Base-by-base conservation (phyloP, 2,329 filamentous ascomycete species). In the Capronia epimyces region DNA sequence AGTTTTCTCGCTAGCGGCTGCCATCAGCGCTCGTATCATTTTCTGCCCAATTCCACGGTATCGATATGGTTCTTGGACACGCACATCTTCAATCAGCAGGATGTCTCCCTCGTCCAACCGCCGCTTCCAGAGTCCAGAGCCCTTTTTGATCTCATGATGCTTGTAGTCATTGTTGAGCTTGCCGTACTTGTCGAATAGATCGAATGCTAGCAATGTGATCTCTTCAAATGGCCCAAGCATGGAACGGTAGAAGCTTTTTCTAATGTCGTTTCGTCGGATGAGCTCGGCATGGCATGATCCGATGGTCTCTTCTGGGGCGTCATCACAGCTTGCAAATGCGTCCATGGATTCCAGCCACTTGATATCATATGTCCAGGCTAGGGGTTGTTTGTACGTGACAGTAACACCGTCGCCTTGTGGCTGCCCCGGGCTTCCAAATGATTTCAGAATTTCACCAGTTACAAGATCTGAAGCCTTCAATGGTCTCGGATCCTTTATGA, bases 181-280 rank as follows among this genome's bases (percentile, higher is more conserved):
- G 31, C 68, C 69, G 51, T 69, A 70, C 22, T 64, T 57, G 49
- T 71, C 65, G 50, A 71, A 70, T 1, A 71, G 40, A 6, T 63
- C 53, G 47, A 69, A 68, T 4, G 64, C 67, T 20, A 71, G 49
- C 8, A 54, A 18, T 27, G 61, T 60, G 9, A 61, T 55, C 18
- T 66, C 65, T 46, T 59, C 42, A 32, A 59, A 57, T 13, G 54
- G 53, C 46, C 55, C 32, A 6, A 21, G 24, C 46, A 29, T 29
- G 27, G 8, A 13, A 13, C 27, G 8, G 27, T 29, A 29, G 27
- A 29, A 29, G 27, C 13, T 41, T 48, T 16, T 24, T 3, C 25
- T 34, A 42, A 41, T 21, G 9, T 18, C 24, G 10, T 6, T 18
- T 9, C 37, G 21, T 16, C 46, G 40, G 13, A 42, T 48, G 34